Conservation (phyloP, 2,329 filamentous ascomycete genomes). For the Paracoccidioides brasiliensis region DNA sequence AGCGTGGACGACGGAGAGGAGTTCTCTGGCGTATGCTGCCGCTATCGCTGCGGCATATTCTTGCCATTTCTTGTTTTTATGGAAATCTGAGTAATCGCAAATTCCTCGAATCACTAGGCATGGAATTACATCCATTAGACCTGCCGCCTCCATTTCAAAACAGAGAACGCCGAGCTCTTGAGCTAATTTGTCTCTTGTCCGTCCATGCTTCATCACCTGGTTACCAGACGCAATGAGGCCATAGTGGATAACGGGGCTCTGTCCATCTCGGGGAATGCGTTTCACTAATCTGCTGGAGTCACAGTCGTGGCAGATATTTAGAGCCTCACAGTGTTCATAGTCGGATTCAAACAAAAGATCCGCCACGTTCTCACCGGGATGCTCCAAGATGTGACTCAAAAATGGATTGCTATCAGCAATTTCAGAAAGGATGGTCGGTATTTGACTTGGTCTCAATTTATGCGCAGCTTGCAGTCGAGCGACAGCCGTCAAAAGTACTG, state of each 20-base stretch:
- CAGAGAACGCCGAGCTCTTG: constrained; percentile 12
- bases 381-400: background rate
- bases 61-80: constrained; percentile 29
- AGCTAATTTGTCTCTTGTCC: constrained; percentile 7
- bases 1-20: constrained; percentile 5
- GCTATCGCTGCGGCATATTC: constrained; percentile 22
- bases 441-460: constrained; percentile 7
- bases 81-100: constrained; percentile 30
- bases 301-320: background rate
- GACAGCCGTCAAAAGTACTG: constrained; percentile 8
- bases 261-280: background rate
- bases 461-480: constrained; percentile 5
- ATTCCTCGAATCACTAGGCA: constrained; percentile 31
- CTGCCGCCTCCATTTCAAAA: constrained; percentile 23
- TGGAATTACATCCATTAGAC: constrained; percentile 19
- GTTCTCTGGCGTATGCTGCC: constrained; percentile 18
- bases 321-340: constrained; percentile 8
- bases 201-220: constrained; percentile 14
- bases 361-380: constrained; percentile 7
- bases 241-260: constrained; percentile 12
- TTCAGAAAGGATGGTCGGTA: constrained; percentile 6
- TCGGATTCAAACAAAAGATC: constrained; percentile 15
- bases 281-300: background rate
- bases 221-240: constrained; percentile 18
- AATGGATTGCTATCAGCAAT: constrained; percentile 5